Base-by-base conservation (phyloP, 1,139 yeast genomes). In the Hanseniaspora uvarum region DNA sequence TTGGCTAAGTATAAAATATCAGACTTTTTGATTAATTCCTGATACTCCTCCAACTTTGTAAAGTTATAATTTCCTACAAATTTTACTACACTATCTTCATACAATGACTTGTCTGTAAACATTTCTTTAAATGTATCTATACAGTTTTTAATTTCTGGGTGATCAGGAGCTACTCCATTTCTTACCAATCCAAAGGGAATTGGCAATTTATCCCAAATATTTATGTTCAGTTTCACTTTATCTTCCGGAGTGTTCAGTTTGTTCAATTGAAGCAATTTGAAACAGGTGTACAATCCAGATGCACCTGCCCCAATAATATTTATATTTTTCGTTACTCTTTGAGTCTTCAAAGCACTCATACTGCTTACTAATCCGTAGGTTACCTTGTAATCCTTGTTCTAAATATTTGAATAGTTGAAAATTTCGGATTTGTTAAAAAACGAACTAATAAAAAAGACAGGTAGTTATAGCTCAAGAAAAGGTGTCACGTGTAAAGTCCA, bases 151-250 rank as follows among this genome's bases (percentile, higher is more conserved):
- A 92, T 97, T 63, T 92, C 98, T 0, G 96, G 96, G 67, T 92
- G 98, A 68, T 92, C 99, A 1, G 99, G 99, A 0, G 98, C 97
- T n/a, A 92, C 97, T 1, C 99, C 99, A 64, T 79, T 89, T 44
- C 99, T 70, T 49, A 92, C 81, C 38, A 92, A 72, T 0, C 99
- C 99, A 69, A 77, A 92, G 0, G 98, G 98, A 2, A 89, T 81
- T 0, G 97, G 96, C 37, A 83, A 71, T 56, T 80, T 74, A 63
- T 92, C 99, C 71, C 81, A 88, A 60, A 84, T 70, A 57, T 82
- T 84, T 12, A 81, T 69, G 56, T 75, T 66, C 14, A 80, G 60
- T n/a, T 74, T 69, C 59, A 78, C 66, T 12, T 45, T 33, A 1
- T 16, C 16, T 6, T 18, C 23, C 10, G 12, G n/a, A 11, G 72